Base-by-base conservation (phyloP, 164 flowering plant species). In the Macadamia tetraphylla region DNA sequence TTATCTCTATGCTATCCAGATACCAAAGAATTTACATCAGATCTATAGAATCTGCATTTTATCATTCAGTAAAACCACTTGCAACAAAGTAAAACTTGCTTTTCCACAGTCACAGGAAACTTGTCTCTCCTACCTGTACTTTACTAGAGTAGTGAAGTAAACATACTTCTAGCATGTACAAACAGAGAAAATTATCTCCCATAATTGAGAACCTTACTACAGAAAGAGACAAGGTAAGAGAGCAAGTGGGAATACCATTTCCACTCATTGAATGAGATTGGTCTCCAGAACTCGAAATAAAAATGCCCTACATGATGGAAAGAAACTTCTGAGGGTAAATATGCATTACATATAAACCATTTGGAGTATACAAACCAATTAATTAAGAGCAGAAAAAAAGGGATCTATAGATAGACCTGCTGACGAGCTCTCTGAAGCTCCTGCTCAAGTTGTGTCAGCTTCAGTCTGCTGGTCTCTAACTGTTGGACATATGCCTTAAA, bases 401-500 rank as follows among this genome's bases (percentile, higher is more conserved):
- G 51, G 18, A 32, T 35, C 9, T 60, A 67, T 7, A 61, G 35
- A 52, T 32, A 55, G 63, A 92, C 98, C 94, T 94, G 96, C 71
- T 91, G 94, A 29, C 98, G 91, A 12, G 98, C 92, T 71, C 90
- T 79, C 72, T 94, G 97, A 51, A 94, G 87, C 79, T 94, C 98
- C 79, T 94, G 98, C 83, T 94, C 97, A 9, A 94, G 89, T 68
- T 91, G 92, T 43, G 86, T 85, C 58, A 94, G 81, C 79, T 94
- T 94, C 78, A 94, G 67, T 52, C 96, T 80, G 70, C 98, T 94
- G 70, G 80, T 94, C 76, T 94, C 98, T 46, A 94, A 82, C 77
- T 94, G 96, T 74, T 94, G 98, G 23, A 94, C 97, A 83, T 94
- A 94, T 35, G 97, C 97, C 98, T 94, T 60, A 53, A 17, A 53